A percentile compares a stretch with the other conserved stretches of the same genome.
These are phyloP conservation scores for Penicillium decumbens DNA, from an alignment of 2,329 filamentous ascomycete genomes.

Conservation along the genomic window DNA sequence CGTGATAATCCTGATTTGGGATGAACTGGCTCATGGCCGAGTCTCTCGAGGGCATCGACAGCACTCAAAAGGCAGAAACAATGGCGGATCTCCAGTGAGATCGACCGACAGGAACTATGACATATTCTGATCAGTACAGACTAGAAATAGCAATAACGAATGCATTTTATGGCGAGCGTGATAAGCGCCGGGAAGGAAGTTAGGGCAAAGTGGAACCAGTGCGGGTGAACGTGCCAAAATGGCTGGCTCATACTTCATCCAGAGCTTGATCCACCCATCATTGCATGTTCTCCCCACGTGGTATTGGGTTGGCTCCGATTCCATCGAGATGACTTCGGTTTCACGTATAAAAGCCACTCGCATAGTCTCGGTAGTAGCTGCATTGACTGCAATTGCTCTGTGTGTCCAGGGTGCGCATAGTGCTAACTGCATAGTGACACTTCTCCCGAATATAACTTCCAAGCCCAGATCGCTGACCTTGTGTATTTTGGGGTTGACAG, in stretches of 20 bases:
- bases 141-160: slow-evolving; percentile 4
- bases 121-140: slow-evolving; percentile 1
- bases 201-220: slow-evolving; percentile 5
- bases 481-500: neutral
- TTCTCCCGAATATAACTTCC: neutral
- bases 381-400: neutral
- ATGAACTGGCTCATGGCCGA: slow-evolving; percentile 17
- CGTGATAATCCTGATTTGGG: slow-evolving; percentile 22
- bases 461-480: neutral
- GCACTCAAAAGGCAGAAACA: neutral
- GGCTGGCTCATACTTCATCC: slow-evolving; percentile 21
- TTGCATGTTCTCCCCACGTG: slow-evolving; percentile 19
- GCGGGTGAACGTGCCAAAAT: slow-evolving; percentile 21
- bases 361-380: neutral
- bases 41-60: neutral
- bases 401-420: neutral
- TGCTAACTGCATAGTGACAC: neutral
- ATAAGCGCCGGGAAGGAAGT: slow-evolving; percentile 9
- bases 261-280: slow-evolving; percentile 6
- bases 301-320: slow-evolving; percentile 8
- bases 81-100: slow-evolving; percentile 11
- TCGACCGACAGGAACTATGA: slow-evolving; percentile 9
- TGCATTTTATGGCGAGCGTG: slow-evolving; percentile 9
- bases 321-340: neutral
- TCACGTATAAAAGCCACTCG: slow-evolving; percentile 1